phyloP scores from a whole-genome alignment of 768 basidiomycete genomes.

The Termitomyces bulborhizus region DNA sequence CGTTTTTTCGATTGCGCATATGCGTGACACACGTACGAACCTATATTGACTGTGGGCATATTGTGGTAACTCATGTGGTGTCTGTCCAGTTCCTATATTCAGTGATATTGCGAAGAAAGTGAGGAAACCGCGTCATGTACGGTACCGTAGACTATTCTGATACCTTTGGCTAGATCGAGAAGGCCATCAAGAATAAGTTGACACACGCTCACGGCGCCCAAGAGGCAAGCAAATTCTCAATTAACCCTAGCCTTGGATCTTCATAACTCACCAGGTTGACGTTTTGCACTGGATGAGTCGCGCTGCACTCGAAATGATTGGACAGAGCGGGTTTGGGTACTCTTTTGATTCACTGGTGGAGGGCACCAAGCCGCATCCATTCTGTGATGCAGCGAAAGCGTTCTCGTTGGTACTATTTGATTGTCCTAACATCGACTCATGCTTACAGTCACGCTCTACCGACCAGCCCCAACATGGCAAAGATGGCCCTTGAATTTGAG shows the following conservation, averaged over 20 bases:
- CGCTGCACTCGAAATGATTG: neutral
- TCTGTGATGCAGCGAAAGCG: conserved; percentile 2
- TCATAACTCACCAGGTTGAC: neutral
- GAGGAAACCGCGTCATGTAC: neutral
- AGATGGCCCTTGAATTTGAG: neutral
- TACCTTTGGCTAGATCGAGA: neutral
- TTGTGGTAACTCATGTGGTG: no score
- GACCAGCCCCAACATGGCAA: neutral
- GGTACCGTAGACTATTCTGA: no score
- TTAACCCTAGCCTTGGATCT: neutral
- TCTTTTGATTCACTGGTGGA: conserved; percentile 13
- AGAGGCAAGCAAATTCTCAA: neutral
- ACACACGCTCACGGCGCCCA: neutral
- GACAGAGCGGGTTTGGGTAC: conserved; percentile 12
- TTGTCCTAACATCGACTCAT: neutral
- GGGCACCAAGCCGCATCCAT: neutral
- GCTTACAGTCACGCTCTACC: no score
- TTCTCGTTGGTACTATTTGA: conserved; percentile 1
- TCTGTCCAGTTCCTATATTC: conserved; percentile 8
- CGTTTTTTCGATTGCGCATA: conserved; percentile 5
- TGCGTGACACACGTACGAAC: conserved; percentile 5
- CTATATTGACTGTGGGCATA: neutral
- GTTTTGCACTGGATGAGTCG: no score
- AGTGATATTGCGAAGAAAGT: conserved; percentile 12
- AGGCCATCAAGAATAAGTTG: neutral